Evolutionary conservation across 2,329 filamentous ascomycete species (phyloP).

Genomic region (Aspergillus tubingensis): DNA sequence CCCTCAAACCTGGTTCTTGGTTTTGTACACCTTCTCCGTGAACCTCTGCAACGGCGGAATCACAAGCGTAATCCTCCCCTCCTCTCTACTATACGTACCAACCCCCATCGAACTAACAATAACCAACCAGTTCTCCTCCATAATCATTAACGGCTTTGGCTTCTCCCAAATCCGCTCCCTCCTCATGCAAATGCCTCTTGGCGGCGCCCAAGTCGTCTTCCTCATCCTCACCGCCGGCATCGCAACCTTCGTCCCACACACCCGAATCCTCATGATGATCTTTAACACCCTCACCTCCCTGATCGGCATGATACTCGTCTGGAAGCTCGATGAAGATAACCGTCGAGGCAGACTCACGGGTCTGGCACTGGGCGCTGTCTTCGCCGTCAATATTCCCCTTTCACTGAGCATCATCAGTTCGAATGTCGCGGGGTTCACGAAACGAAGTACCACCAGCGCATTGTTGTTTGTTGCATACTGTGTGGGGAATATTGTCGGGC

Average conservation of each 20-base stretch:
- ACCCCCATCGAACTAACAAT: neutral
- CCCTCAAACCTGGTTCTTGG: conserved; percentile 36
- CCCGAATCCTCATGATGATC: conserved; percentile 38
- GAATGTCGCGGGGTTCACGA: conserved; percentile 41
- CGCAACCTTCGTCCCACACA: conserved; percentile 30
- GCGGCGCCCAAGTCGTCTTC: conserved; percentile 37
- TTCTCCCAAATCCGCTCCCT: conserved; percentile 39
- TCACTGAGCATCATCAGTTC: conserved; percentile 38
- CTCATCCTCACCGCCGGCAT: conserved; percentile 31
- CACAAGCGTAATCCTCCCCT: conserved; percentile 26
- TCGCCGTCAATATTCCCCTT: conserved; percentile 39
- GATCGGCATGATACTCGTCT: conserved; percentile 38
- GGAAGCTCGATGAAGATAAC: conserved; percentile 27
- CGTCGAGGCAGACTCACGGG: conserved; percentile 33
- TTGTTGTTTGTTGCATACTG: conserved; percentile 52
- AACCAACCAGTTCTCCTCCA: conserved; percentile 30
- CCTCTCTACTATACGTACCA: neutral
- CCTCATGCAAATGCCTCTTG: conserved; percentile 41
- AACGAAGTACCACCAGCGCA: conserved; percentile 42
- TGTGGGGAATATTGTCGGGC: conserved; percentile 37
- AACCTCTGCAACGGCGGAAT: conserved; percentile 39
- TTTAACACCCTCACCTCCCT: conserved; percentile 31
- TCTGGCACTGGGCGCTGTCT: conserved; percentile 34
- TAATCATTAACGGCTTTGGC: conserved; percentile 42
- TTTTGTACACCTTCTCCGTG: conserved; percentile 35